phyloP scores from a whole-genome alignment of 352 stramenopile species.

The Phytophthora niederhauseri region DNA sequence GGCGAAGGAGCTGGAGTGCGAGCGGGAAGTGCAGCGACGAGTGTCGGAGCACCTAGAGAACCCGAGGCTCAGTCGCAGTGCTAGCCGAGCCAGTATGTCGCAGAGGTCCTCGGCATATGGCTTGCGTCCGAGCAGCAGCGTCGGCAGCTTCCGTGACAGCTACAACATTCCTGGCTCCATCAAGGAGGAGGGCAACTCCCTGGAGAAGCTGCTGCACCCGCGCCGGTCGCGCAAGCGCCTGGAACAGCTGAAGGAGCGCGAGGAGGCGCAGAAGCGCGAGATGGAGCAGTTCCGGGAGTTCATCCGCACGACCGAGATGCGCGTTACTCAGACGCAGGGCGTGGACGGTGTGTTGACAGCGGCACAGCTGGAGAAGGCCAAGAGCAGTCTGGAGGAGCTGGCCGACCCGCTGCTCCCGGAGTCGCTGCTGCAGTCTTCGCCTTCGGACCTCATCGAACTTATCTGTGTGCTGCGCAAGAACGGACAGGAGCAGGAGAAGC shows the following conservation, averaged over 20 bases:
- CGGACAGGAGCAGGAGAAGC: constrained; percentile 70
- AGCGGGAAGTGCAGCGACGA: constrained; percentile 79
- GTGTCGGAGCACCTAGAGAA: constrained; percentile 55
- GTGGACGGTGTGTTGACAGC: constrained; percentile 27
- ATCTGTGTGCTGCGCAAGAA: constrained; percentile 75
- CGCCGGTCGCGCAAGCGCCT: constrained; percentile 65
- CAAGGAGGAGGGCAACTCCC: constrained; percentile 55
- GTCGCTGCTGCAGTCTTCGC: constrained; percentile 51
- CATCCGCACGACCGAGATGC: constrained; percentile 70
- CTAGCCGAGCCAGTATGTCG: constrained; percentile 21
- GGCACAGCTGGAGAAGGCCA: constrained; percentile 31
- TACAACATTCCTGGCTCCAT: constrained; percentile 36
- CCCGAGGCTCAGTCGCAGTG: constrained; percentile 26
- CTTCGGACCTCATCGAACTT: constrained; percentile 70
- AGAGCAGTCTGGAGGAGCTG: constrained; percentile 47
- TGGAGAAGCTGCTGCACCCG: constrained; percentile 81
- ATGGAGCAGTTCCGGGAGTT: constrained; percentile 91
- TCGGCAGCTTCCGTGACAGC: constrained; percentile 47
- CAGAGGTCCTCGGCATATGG: constrained; percentile 26
- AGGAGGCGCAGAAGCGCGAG: constrained; percentile 80
- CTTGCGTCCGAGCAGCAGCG: constrained; percentile 26
- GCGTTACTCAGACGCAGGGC: constrained; percentile 24
- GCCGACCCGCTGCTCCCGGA: constrained; percentile 61
- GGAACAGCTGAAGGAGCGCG: constrained; percentile 68
- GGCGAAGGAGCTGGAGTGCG: constrained; percentile 78